These are phyloP conservation scores for Pleurotus eryngii DNA, from an alignment of 768 basidiomycete genomes.

Conservation along the genomic window DNA sequence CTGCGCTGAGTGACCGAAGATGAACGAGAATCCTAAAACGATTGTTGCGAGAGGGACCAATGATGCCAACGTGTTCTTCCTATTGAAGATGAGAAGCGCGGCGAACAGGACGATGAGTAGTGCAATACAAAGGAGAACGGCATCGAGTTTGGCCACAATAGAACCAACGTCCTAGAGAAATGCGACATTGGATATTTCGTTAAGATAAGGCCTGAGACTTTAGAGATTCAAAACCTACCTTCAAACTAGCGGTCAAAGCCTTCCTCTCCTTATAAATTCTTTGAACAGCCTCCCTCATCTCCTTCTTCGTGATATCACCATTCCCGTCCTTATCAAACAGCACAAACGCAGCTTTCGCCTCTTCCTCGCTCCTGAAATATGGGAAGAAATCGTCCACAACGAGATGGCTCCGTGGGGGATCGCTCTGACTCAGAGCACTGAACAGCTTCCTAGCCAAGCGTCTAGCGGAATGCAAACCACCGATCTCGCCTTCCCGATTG, in stretches of 20 bases:
- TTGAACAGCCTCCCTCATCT: constrained; percentile 83
- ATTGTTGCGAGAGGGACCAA: constrained; percentile 79
- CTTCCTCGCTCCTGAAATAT: constrained; percentile 68
- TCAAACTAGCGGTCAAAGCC: constrained; percentile 64
- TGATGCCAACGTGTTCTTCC: constrained; percentile 59
- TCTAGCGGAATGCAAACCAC: constrained; percentile 59
- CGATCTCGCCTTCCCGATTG: constrained; percentile 51
- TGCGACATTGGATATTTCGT: not conserved
- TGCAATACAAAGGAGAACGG: constrained; percentile 59
- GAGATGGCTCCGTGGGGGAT: constrained; percentile 58
- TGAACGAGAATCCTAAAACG: constrained; percentile 80
- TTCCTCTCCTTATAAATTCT: constrained; percentile 79
- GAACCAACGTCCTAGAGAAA: constrained; percentile 58
- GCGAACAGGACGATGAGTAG: constrained; percentile 62
- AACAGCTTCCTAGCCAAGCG: constrained; percentile 69
- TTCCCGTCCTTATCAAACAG: constrained; percentile 82
- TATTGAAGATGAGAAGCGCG: constrained; percentile 74
- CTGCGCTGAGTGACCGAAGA: constrained; percentile 80
- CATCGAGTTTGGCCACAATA: constrained; percentile 75
- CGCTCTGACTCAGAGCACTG: constrained; percentile 52
- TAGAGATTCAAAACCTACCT: constrained; percentile 33
- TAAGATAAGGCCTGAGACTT: constrained; percentile 8
- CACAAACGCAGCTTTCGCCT: constrained; percentile 71
- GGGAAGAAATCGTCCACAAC: constrained; percentile 76
- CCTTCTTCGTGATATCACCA: constrained; percentile 71